Evolutionary conservation across 1,284 basidiomycete species (phyloP).

Genomic region (Cystobasidiaceae sp.): DNA sequence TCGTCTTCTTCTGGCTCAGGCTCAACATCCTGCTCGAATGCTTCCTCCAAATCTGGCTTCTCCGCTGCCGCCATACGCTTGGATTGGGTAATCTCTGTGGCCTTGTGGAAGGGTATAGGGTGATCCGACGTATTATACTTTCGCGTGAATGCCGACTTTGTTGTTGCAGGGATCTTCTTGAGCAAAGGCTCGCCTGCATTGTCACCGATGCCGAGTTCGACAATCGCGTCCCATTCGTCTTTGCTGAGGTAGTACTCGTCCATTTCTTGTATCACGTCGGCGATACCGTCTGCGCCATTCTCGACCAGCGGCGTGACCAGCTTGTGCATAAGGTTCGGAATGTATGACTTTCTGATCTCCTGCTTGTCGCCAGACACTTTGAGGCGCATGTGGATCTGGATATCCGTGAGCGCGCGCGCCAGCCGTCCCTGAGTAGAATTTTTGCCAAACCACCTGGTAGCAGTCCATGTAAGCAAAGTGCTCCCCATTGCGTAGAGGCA

Average conservation of each 20-base stretch:
- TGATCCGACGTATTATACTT: constrained; percentile 85
- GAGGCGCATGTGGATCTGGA: constrained; percentile 91
- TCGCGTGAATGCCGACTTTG: constrained; percentile 78
- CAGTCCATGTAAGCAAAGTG: too few relatives aligned
- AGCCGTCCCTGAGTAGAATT: constrained; percentile 90
- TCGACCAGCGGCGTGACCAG: constrained; percentile 71
- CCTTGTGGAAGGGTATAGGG: constrained; percentile 86
- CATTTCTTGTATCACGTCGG: constrained; percentile 78
- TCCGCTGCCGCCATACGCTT: constrained; percentile 66
- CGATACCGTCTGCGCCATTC: constrained; percentile 58
- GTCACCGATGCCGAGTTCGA: constrained; percentile 84
- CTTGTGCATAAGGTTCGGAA: constrained; percentile 74
- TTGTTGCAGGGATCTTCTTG: constrained; percentile 75
- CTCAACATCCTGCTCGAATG: constrained; percentile 25
- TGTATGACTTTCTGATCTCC: constrained; percentile 85
- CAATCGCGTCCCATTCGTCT: constrained; percentile 92
- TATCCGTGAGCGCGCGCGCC: constrained; percentile 71
- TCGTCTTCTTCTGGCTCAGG: constrained; percentile 30
- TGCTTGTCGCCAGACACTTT: constrained; percentile 80
- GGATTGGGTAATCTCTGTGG: constrained; percentile 64
- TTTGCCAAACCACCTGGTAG: constrained; percentile 97
- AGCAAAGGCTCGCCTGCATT: constrained; percentile 63
- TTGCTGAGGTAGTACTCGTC: constrained; percentile 89
- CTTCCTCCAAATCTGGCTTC: constrained; percentile 69
- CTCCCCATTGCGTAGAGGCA: too few relatives aligned